Base-by-base conservation (phyloP, 73 alveolate species). In the Blepharisma japonicum region DNA sequence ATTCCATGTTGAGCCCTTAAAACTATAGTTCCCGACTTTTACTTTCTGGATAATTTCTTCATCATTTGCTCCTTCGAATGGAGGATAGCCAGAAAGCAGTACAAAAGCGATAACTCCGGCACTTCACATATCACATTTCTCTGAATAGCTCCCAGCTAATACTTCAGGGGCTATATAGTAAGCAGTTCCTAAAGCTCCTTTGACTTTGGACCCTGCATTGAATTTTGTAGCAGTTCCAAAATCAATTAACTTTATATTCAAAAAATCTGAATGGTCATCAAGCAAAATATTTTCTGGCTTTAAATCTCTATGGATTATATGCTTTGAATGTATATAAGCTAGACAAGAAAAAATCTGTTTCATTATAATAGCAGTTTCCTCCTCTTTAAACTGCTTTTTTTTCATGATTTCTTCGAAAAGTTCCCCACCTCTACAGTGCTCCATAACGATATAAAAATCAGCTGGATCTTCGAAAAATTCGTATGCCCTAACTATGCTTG, bases 221-320 rank as follows among this genome's bases (percentile, higher is more conserved):
- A 77, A 80, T 42, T 79, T 56, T 27, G 54, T 47, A 0, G 87
- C 55, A 5, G 87, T 80, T 0, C 90, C 88, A 68, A 87, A 87
- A 39, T 87, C 94, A 20, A 87, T 82, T 32, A 70, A 45, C 38
- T 79, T 79, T 47, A 54, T 71, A 79, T 71, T 71, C 83, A 79
- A 38, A 79, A 71, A 47, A 71, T 82, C 89, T 55, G 77, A 61
- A 77, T 84, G 56, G 8, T 84, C 87, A 6, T 83, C 84, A 71
- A 84, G 49, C 70, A 84, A 79, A 51, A 84, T 71, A 56, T 84
- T 84, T 79, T 84, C 91, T 6, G 91, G 91, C 55, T 84, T 84
- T 9, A 84, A 77, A 71, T 84, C 91, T 21, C 91, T 32, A 68
- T 84, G 91, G 49, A 84, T 79, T 47, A 84, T 79, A 71, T 79